Conservation (phyloP, 1,284 basidiomycete genomes). For the Melampsora larici-populina region DNA sequence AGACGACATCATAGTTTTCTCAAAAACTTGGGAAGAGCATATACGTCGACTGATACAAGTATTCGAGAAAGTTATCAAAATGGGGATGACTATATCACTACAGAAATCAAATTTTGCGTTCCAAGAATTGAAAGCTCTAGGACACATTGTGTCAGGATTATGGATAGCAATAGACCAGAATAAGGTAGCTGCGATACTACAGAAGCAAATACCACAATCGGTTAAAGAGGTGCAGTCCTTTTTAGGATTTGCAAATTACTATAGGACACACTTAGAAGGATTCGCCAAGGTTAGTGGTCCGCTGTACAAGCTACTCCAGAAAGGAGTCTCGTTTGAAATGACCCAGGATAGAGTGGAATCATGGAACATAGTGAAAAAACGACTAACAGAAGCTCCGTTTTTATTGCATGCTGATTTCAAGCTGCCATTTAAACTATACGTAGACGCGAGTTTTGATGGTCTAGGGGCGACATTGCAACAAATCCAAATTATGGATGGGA, state of each 20-base stretch:
- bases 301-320: background rate
- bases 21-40: background rate
- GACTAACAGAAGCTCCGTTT: background rate
- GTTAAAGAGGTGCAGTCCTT: background rate
- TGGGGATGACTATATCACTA: background rate
- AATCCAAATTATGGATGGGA: background rate
- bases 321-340: background rate
- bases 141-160: constrained; percentile 3
- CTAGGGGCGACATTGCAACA: too few species aligned
- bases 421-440: too few species aligned
- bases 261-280: background rate
- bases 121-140: background rate
- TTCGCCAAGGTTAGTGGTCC: too few species aligned
- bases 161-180: constrained; percentile 18
- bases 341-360: background rate
- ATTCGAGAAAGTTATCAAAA: background rate
- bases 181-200: background rate
- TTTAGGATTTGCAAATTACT: background rate
- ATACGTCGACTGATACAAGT: background rate
- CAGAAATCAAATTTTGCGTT: constrained; percentile 9
- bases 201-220: too few species aligned
- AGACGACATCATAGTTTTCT: background rate
- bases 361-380: background rate
- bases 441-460: too few species aligned
- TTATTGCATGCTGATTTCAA: background rate